Conservation (phyloP, 371 early-diverging fungal genomes). For the Zopfochytrium polystomum region DNA sequence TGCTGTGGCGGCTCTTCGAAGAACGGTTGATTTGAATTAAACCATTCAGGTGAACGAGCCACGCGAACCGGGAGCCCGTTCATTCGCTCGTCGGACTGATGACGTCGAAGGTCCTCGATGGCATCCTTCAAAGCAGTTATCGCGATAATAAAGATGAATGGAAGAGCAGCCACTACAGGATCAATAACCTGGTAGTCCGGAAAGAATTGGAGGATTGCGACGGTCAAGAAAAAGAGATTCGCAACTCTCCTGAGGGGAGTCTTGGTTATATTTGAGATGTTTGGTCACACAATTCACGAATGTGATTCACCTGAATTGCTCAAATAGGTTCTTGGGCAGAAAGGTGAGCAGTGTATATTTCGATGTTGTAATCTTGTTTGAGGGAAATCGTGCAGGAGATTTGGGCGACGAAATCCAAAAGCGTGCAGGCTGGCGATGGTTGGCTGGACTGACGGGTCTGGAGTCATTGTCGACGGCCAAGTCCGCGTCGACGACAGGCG, state of each 20-base stretch:
- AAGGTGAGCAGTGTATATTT: constrained; percentile 91
- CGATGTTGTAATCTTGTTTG: constrained; percentile 61
- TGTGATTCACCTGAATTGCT: constrained; percentile 79
- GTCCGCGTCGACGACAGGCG: no score
- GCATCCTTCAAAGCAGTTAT: constrained; percentile 91
- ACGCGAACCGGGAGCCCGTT: constrained; percentile 21
- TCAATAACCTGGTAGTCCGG: constrained; percentile 67
- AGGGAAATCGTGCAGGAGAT: background rate
- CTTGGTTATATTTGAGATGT: background rate
- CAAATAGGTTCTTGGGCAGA: constrained; percentile 94
- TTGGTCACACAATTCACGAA: background rate
- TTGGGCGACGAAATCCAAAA: no score
- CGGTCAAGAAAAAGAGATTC: constrained; percentile 87
- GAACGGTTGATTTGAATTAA: constrained; percentile 30
- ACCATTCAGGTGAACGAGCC: constrained; percentile 7
- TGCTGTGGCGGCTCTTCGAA: background rate
- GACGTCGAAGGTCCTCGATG: constrained; percentile 89
- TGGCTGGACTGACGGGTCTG: no score
- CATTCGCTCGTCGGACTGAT: constrained; percentile 66
- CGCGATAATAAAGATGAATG: constrained; percentile 74
- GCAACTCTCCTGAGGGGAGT: constrained; percentile 64
- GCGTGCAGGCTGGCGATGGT: no score
- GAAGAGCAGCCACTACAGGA: constrained; percentile 78
- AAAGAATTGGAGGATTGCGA: constrained; percentile 75
- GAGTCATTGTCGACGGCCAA: no score